Base-by-base conservation (phyloP, 352 stramenopile species). In the Pythium plurisporium region DNA sequence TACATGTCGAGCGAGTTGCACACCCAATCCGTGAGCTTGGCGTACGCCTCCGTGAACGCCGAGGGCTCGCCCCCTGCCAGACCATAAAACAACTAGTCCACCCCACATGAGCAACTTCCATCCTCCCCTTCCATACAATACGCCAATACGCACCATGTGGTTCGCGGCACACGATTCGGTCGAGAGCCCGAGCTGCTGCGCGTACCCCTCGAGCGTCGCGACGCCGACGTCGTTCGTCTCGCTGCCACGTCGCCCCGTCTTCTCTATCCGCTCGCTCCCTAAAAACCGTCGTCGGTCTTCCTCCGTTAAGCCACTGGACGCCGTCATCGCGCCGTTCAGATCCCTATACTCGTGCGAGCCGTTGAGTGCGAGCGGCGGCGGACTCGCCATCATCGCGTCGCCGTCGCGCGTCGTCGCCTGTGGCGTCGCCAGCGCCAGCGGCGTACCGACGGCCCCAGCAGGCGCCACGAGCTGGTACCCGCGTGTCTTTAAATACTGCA, bases 1-100 rank as follows among this genome's bases (percentile, higher is more conserved):
- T 91, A 91, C 80, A 91, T 88, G 49, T 94, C 84, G 12, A 94
- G 64, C 59, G 84, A 87, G 61, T 91, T 91, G 65, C 76, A 85
- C 44, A 94, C 86, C 84, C 84, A 94, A 37, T 88, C 76, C 36
- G 89, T 43, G n/a, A 94, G 66, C 58, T 78, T 73, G 17, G 53
- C 52, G 61, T 92, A 94, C 52, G 79, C 77, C 6, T 87, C 74
- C n/a, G 79, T 69, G 56, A 89, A 94, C 22, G 69, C 65, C 22
- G 56, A 55, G 5, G 81, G 76, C 42, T 91, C 70, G 19, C 79
- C 81, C 10, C 65, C 62, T 1, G 76, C 80, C 30, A 94, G 68
- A 23, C 79, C 82, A 56, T 89, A 83, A 52, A 91, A 94, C 29
- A 94, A 60, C 78, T 91, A 53, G 30, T 56, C 33, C 10, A 10